Evolutionary conservation across 176 grass and related monocot species (phyloP).

Genomic region (Oryza meyeriana): DNA sequence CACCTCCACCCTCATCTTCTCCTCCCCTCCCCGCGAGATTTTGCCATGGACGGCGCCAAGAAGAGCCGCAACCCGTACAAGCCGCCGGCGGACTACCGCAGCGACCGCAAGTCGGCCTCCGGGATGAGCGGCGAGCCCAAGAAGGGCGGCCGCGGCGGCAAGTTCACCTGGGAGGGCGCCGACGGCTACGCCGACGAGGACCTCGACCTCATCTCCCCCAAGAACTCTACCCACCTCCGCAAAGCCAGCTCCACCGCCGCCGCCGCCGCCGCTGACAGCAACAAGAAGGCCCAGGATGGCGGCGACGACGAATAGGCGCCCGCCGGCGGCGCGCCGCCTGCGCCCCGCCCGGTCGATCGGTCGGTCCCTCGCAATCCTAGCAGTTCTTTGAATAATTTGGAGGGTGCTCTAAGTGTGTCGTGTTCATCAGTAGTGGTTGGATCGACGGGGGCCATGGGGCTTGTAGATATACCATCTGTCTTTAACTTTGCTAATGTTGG

Average conservation of each 20-base stretch:
- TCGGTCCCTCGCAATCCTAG: background rate
- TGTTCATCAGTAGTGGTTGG: slow-evolving; percentile 6
- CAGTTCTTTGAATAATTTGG: slow-evolving; percentile 27
- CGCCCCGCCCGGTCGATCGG: background rate
- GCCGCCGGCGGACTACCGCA: slow-evolving; percentile 29
- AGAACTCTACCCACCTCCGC: background rate
- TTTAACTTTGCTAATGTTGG: background rate
- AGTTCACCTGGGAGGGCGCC: slow-evolving; percentile 93
- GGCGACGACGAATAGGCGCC: background rate
- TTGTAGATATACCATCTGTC: slow-evolving; percentile 33
- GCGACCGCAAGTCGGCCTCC: slow-evolving; percentile 73
- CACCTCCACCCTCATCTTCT: background rate
- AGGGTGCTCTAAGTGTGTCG: background rate
- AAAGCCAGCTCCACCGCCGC: background rate
- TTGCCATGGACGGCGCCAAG: slow-evolving; percentile 59
- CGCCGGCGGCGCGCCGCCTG: background rate
- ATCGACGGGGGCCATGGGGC: background rate
- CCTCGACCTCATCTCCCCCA: slow-evolving; percentile 24
- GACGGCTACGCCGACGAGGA: slow-evolving; percentile 50
- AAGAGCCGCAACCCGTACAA: slow-evolving; percentile 42
- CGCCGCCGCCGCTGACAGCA: background rate
- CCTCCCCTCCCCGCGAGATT: background rate
- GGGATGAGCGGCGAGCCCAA: slow-evolving; percentile 82
- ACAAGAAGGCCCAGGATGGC: slow-evolving; percentile 9
- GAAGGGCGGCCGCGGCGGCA: slow-evolving; percentile 92